Base-by-base conservation (phyloP, 805 yeast species). In the Clavispora fructus region DNA sequence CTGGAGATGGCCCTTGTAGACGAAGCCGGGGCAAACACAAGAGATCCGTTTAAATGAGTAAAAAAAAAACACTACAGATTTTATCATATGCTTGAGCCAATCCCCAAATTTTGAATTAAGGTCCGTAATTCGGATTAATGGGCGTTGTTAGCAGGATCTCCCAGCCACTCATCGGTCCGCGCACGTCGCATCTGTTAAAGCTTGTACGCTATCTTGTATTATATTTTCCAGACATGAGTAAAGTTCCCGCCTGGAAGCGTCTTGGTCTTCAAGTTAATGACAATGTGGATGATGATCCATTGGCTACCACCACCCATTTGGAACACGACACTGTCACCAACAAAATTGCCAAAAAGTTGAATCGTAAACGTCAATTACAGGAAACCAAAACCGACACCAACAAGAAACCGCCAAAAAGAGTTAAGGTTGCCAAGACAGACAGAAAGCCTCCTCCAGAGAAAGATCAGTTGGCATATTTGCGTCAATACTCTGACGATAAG, bases 171-270 rank as follows among this genome's bases (percentile, higher is more conserved):
- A 45, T 45, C 49, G 51, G 47, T 45, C 17, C 45, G 48, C 53
- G 47, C 54, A 51, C 54, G 51, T 35, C 53, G 33, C 39, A 39
- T 40, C 35, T 28, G n/a, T n/a, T 16, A 9, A 33, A 17, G 37
- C 13, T n/a, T 11, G 13, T 33, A 33, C 7, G 6, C 13, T 10
- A 33, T 33, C 13, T 10, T 17, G 25, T 6, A n/a, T 14, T 12
- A 7, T 9, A 16, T 16, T 33, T 33, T 33, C 25, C 35, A n/a
- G 16, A 23, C 37, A 55, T 53, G 57, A 51, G 56, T 28, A 46
- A 60, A 53, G 64, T 79, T n/a, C 95, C 95, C 33, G 95, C 95
- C 1, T 87, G 95, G 95, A 87, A 87, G 62, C 74, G 81, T 56
- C 71, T 83, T 7, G 95, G 95, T 27, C 74, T 87, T 37, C 71